A percentile compares a stretch with the other conserved stretches of the same genome.
Evolutionary conservation across 2,329 filamentous ascomycete species (phyloP).

Genomic region (Monilinia fructicola): DNA sequence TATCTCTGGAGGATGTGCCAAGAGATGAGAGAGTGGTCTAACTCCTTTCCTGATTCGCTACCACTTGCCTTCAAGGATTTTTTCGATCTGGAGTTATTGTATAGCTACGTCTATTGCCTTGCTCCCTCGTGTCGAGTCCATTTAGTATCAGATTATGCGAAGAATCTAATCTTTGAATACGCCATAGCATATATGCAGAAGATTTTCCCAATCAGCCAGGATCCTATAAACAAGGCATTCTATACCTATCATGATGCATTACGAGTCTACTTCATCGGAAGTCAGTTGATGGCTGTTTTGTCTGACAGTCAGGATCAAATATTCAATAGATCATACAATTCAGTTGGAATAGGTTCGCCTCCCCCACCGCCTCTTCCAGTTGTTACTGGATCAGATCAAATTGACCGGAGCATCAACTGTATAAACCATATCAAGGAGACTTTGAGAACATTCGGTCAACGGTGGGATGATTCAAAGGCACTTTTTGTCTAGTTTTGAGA

Average conservation of each 20-base stretch:
- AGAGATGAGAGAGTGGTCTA: slow-evolving; percentile 78
- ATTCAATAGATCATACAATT: slow-evolving; percentile 44
- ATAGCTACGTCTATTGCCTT: slow-evolving; percentile 87
- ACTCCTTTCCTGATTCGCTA: slow-evolving; percentile 67
- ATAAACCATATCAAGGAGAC: slow-evolving; percentile 55
- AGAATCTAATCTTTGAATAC: slow-evolving; percentile 81
- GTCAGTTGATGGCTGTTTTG: slow-evolving; percentile 62
- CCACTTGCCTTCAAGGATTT: slow-evolving; percentile 67
- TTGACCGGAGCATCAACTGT: slow-evolving; percentile 56
- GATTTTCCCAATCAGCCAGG: slow-evolving; percentile 66
- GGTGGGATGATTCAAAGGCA: slow-evolving; percentile 58
- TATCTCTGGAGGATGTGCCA: slow-evolving; percentile 76
- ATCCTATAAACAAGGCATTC: slow-evolving; percentile 60
- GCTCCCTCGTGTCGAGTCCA: slow-evolving; percentile 76
- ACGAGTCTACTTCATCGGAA: slow-evolving; percentile 74
- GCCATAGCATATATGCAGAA: slow-evolving; percentile 77
- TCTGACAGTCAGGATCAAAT: slow-evolving; percentile 57
- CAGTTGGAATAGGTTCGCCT: slow-evolving; percentile 43
- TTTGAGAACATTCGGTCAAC: slow-evolving; percentile 55
- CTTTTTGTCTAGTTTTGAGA: slow-evolving; percentile 56
- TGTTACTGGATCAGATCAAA: slow-evolving; percentile 48
- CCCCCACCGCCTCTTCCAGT: slow-evolving; percentile 53
- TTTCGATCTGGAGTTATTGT: slow-evolving; percentile 85
- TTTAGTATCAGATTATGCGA: slow-evolving; percentile 71
- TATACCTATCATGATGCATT: slow-evolving; percentile 87